Percentiles rank a stretch among this genome's conserved stretches.
Conservation (phyloP, 129 eudicot genomes). For the Oenanthe sinensis region DNA sequence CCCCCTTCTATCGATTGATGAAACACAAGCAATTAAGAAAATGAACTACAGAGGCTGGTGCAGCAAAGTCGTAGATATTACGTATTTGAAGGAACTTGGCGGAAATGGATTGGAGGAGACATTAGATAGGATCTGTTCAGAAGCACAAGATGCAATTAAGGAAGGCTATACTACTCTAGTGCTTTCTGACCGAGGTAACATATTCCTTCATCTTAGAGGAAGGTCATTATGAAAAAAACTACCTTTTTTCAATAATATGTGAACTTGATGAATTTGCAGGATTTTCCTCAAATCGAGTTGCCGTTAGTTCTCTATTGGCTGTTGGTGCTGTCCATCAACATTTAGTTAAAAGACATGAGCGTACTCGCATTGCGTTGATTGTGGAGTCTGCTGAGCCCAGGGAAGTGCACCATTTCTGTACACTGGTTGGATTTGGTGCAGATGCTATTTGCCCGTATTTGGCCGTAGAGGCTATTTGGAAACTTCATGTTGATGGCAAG, state of each 20-base stretch:
- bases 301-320: conserved; percentile 88
- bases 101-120: conserved; percentile 86
- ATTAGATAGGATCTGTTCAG: conserved; percentile 66
- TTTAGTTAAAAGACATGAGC: conserved; percentile 78
- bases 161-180: conserved; percentile 78
- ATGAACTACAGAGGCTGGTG: conserved; percentile 98
- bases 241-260: neutral
- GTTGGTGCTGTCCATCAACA: conserved; percentile 98
- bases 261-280: conserved; percentile 33
- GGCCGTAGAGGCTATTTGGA: conserved; percentile 92
- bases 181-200: conserved; percentile 93
- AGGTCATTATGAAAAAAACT: neutral
- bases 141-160: conserved; percentile 79
- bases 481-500: conserved; percentile 89
- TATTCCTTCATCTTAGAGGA: neutral
- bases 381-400: conserved; percentile 99
- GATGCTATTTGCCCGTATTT: conserved; percentile 95
- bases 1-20: conserved; percentile 76
- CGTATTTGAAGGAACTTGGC: conserved; percentile 64
- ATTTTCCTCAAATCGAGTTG: conserved; percentile 79
- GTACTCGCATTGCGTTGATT: conserved; percentile 78
- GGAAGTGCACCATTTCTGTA: conserved; percentile 97
- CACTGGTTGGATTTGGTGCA: conserved; percentile 92
- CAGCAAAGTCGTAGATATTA: conserved; percentile 88
- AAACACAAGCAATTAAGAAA: conserved; percentile 85